These are phyloP conservation scores for Brassica cretica DNA, from an alignment of 345 rosid genomes.

Conservation along the genomic window DNA sequence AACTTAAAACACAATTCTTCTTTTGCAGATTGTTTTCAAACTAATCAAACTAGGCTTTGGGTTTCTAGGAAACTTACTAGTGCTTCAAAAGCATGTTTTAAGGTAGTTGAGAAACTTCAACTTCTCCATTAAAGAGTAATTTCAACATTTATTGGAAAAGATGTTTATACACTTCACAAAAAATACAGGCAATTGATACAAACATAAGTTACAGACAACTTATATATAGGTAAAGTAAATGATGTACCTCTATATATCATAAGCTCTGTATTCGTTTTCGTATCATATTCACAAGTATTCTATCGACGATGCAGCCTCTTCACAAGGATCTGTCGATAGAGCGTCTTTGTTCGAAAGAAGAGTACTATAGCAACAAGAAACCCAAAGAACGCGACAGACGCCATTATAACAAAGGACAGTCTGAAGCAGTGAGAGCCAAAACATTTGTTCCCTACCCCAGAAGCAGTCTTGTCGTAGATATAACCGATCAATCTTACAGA, in stretches of 20 bases:
- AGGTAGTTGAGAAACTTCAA: not conserved
- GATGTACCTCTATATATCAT: conserved; percentile 8
- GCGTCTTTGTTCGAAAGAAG: conserved; percentile 58
- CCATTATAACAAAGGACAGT: conserved; percentile 76
- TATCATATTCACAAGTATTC: conserved; percentile 19
- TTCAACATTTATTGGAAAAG: conserved; percentile 12
- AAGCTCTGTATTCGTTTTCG: conserved; percentile 4
- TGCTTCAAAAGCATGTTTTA: too few relatives aligned
- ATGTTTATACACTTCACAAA: conserved; percentile 21
- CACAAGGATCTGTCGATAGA: conserved; percentile 53
- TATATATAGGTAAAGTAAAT: conserved; percentile 1
- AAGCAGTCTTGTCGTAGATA: conserved; percentile 63
- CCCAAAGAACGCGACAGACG: conserved; percentile 59
- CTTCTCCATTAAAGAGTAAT: not conserved
- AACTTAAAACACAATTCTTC: too few relatives aligned
- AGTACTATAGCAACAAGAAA: conserved; percentile 54
- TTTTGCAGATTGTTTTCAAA: too few relatives aligned
- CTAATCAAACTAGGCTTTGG: too few relatives aligned
- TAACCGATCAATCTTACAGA: conserved; percentile 81
- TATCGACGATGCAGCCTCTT: conserved; percentile 45
- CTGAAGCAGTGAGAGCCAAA: conserved; percentile 70
- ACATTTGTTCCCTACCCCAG: conserved; percentile 52
- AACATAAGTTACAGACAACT: conserved; percentile 13
- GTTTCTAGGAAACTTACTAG: too few relatives aligned
- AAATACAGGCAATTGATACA: conserved; percentile 3